Conservation (phyloP, 805 yeast species). For the Metschnikowia sp. region DNA sequence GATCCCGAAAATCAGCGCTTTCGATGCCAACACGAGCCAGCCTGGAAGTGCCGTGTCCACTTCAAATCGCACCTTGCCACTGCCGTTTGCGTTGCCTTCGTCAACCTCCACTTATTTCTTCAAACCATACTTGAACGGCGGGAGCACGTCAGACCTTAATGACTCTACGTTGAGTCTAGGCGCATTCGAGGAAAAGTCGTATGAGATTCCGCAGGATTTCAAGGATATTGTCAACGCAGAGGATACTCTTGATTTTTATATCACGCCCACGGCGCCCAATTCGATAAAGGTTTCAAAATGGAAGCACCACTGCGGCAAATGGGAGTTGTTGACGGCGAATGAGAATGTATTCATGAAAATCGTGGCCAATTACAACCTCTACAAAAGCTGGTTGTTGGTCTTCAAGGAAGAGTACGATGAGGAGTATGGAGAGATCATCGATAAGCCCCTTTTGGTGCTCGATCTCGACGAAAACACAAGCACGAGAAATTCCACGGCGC, state of each 20-base stretch:
- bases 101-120: constrained; percentile 41
- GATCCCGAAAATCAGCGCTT: constrained; percentile 14
- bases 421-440: constrained; percentile 28
- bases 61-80: constrained; percentile 24
- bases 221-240: constrained; percentile 39
- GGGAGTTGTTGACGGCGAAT: constrained; percentile 42
- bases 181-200: constrained; percentile 16
- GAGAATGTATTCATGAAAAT: constrained; percentile 37
- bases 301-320: constrained; percentile 40
- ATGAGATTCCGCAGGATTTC: constrained; percentile 35
- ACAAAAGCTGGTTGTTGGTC: constrained; percentile 36
- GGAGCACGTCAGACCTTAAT: constrained; percentile 1
- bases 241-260: constrained; percentile 34
- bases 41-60: constrained; percentile 15
- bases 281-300: constrained; percentile 40
- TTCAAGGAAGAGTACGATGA: constrained; percentile 39
- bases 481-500: constrained; percentile 33
- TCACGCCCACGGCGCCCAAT: constrained; percentile 32
- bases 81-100: constrained; percentile 45
- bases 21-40: constrained; percentile 7
- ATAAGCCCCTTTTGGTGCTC: constrained; percentile 35
- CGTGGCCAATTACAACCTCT: constrained; percentile 34
- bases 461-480: constrained; percentile 26
- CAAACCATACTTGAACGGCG: constrained; percentile 24
- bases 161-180: constrained; percentile 3